Evolutionary conservation across 129 eudicot species (phyloP).

Genomic region (Artemisia argyi): DNA sequence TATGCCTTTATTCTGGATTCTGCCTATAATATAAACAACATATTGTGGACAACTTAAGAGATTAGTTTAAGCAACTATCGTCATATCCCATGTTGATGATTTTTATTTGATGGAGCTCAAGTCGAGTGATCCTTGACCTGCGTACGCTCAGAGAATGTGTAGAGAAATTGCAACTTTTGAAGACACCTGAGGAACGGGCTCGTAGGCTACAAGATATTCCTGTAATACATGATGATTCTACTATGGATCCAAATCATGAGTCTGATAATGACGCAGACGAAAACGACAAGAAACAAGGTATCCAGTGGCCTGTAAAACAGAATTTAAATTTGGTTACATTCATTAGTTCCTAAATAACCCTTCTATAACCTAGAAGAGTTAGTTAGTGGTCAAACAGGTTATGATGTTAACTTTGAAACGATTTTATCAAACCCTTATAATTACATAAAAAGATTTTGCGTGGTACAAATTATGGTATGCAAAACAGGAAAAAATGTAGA

Average conservation of each 20-base stretch:
- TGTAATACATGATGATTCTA: slow-evolving; percentile 79
- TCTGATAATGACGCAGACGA: slow-evolving; percentile 82
- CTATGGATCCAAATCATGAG: slow-evolving; percentile 81
- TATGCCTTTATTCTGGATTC: background rate
- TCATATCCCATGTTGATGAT: background rate
- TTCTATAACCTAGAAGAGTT: no score
- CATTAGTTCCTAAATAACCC: background rate
- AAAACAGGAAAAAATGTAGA: background rate
- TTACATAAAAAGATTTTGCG: no score
- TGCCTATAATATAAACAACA: background rate
- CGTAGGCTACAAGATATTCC: slow-evolving; percentile 93
- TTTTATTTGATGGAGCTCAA: background rate
- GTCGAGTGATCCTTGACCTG: slow-evolving; percentile 55
- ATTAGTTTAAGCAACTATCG: background rate
- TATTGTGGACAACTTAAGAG: no score
- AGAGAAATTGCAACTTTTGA: slow-evolving; percentile 75
- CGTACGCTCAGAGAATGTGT: slow-evolving; percentile 92
- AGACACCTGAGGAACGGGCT: slow-evolving; percentile 91
- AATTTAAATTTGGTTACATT: background rate
- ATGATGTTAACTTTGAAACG: background rate
- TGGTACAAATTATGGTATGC: no score
- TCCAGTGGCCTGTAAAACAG: background rate
- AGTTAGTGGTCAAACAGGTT: background rate
- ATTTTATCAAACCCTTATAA: no score
- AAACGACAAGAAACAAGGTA: slow-evolving; percentile 67